These are phyloP conservation scores for Cystobasidium sp. DNA, from an alignment of 1,284 basidiomycete genomes.

Conservation along the genomic window DNA sequence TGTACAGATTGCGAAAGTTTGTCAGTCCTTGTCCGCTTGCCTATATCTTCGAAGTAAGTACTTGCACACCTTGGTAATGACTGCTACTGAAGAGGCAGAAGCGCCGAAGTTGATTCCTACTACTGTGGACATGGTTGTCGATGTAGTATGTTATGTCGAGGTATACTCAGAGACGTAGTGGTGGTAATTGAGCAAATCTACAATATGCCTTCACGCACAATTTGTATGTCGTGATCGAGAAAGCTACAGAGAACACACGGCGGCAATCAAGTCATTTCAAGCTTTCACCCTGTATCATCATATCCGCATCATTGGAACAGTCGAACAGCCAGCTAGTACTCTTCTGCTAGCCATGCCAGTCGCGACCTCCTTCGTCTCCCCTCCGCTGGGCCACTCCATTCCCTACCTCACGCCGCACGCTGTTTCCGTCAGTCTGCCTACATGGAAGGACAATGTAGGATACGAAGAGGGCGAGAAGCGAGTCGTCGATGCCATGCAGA, in stretches of 20 bases:
- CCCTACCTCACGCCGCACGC: constrained; percentile 68
- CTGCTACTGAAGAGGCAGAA: constrained; percentile 91
- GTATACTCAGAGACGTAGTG: background rate
- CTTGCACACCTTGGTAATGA: constrained; percentile 81
- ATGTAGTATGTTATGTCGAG: background rate
- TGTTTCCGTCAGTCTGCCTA: constrained; percentile 95
- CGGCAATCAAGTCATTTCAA: background rate
- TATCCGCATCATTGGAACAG: background rate
- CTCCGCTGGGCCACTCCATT: constrained; percentile 54
- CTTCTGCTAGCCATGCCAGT: constrained; percentile 19
- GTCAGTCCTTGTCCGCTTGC: constrained; percentile 28
- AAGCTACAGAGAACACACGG: background rate
- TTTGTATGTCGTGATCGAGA: constrained; percentile 1
- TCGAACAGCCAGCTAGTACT: background rate
- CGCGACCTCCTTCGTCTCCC: constrained; percentile 37
- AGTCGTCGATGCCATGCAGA: constrained; percentile 79
- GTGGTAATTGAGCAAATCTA: background rate
- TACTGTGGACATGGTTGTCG: constrained; percentile 52
- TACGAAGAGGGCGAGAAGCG: constrained; percentile 92
- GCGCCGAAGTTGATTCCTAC: constrained; percentile 98
- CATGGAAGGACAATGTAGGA: constrained; percentile 88
- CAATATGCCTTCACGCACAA: background rate
- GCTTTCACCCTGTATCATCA: background rate
- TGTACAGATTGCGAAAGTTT: constrained; percentile 54
- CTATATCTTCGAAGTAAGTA: constrained; percentile 7